These are phyloP conservation scores for Neocatenulostroma microsporum DNA, from an alignment of 2,329 filamentous ascomycete species.

Conservation along the genomic window DNA sequence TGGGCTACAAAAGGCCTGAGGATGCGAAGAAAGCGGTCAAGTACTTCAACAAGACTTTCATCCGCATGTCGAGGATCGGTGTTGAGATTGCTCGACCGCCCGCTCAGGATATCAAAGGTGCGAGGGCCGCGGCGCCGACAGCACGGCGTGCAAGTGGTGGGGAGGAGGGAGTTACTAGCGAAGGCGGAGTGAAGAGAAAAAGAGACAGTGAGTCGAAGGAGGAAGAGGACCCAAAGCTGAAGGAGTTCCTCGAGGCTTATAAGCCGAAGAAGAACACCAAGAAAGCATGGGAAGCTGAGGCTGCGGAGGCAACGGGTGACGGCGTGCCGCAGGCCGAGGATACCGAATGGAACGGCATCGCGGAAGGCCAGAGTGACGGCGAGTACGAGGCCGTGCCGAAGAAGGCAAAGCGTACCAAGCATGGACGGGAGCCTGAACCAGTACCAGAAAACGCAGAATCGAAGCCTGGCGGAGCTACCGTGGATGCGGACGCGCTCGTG, in stretches of 20 bases:
- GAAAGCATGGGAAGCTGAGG: conserved; percentile 50
- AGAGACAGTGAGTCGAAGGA: conserved; percentile 52
- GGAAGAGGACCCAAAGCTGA: conserved; percentile 64
- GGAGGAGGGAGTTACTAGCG: conserved; percentile 8
- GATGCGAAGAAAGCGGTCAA: conserved; percentile 77
- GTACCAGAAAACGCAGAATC: no score
- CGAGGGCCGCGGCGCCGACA: no score
- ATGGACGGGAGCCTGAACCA: no score
- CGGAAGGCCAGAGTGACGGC: conserved; percentile 53
- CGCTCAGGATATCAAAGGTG: no score
- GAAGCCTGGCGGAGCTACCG: no score
- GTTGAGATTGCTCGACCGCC: conserved; percentile 76
- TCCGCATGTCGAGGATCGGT: conserved; percentile 88
- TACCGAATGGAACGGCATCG: conserved; percentile 9
- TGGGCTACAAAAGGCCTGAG: conserved; percentile 79
- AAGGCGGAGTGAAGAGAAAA: conserved; percentile 45
- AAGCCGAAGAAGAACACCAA: conserved; percentile 45
- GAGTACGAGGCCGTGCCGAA: conserved; percentile 60
- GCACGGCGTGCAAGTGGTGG: no score
- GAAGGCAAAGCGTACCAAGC: conserved; percentile 36
- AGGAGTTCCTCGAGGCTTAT: conserved; percentile 82
- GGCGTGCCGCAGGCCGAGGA: conserved; percentile 9
- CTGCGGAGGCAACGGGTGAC: conserved; percentile 16
- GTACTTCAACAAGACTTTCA: conserved; percentile 92
- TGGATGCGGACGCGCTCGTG: background rate